Conservation (phyloP, 768 basidiomycete species). For the Trametes villosa region DNA sequence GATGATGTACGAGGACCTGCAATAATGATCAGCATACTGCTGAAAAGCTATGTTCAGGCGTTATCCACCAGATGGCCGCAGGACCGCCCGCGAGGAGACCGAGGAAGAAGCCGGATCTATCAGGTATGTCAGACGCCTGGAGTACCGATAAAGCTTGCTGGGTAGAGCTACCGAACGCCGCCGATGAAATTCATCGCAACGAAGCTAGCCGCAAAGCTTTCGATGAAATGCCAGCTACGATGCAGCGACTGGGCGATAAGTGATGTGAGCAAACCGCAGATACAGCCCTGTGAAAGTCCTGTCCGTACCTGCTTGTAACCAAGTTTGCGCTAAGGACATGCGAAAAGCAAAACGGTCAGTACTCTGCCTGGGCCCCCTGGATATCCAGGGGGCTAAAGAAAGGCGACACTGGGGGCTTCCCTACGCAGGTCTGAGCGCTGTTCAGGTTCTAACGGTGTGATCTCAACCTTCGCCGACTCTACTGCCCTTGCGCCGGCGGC, state of each 20-base stretch:
- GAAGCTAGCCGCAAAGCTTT: conserved; percentile 89
- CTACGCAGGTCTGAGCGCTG: conserved; percentile 98
- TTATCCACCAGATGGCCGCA: conserved; percentile 73
- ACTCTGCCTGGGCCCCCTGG: conserved; percentile 42
- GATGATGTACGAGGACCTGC: conserved; percentile 82
- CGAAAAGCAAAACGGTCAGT: conserved; percentile 53
- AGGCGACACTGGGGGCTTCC: conserved; percentile 82
- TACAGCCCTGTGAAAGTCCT: not conserved
- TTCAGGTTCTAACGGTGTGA: conserved; percentile 98
- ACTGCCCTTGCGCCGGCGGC: conserved; percentile 32
- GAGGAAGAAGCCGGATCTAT: conserved; percentile 76
- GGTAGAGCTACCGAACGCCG: conserved; percentile 64
- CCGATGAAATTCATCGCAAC: conserved; percentile 92
- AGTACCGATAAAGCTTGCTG: not conserved
- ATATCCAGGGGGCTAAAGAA: conserved; percentile 44
- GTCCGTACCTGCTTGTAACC: conserved; percentile 77
- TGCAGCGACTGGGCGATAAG: conserved; percentile 68
- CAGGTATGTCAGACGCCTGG: conserved; percentile 5
- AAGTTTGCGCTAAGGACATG: conserved; percentile 57
- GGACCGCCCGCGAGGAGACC: conserved; percentile 87
- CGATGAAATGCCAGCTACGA: conserved; percentile 80
- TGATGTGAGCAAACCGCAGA: not conserved
- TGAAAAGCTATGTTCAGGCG: not conserved
- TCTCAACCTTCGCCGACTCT: conserved; percentile 77
- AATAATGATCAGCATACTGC: not conserved